phyloP scores from a whole-genome alignment of 768 basidiomycete species.

The Leucocoprinus birnbaumii region DNA sequence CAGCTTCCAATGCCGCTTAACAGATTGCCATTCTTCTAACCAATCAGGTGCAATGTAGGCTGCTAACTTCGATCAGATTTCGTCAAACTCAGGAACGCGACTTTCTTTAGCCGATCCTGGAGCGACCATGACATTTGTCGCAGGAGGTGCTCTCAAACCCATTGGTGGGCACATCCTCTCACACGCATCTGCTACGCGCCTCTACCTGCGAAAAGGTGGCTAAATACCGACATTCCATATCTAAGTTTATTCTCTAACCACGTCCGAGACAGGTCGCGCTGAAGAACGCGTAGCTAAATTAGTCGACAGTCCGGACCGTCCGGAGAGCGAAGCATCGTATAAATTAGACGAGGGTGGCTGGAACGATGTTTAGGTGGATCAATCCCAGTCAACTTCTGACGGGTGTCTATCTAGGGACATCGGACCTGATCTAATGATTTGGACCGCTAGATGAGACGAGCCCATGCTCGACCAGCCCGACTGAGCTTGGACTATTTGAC shows the following conservation, averaged over 20 bases:
- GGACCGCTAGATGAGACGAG: too few relatives aligned
- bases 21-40: conserved; percentile 86
- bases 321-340: conserved; percentile 89
- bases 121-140: conserved; percentile 93
- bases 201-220: conserved; percentile 85
- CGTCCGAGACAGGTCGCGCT: conserved; percentile 62
- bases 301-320: conserved; percentile 86
- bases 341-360: conserved; percentile 91
- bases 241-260: not conserved
- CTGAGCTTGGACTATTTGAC: too few relatives aligned
- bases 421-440: too few relatives aligned
- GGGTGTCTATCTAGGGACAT: not conserved
- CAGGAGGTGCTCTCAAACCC: conserved; percentile 88
- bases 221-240: not conserved
- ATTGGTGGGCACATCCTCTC: conserved; percentile 89
- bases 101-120: conserved; percentile 77
- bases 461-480: too few relatives aligned
- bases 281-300: conserved; percentile 90
- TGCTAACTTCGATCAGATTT: not conserved
- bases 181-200: conserved; percentile 83
- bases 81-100: not conserved
- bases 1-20: conserved; percentile 3
- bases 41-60: conserved; percentile 87
- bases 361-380: conserved; percentile 60
- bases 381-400: too few relatives aligned